Evolutionary conservation across 139 green algal species (phyloP).

Genomic region (Spirogloea muscicola): DNA sequence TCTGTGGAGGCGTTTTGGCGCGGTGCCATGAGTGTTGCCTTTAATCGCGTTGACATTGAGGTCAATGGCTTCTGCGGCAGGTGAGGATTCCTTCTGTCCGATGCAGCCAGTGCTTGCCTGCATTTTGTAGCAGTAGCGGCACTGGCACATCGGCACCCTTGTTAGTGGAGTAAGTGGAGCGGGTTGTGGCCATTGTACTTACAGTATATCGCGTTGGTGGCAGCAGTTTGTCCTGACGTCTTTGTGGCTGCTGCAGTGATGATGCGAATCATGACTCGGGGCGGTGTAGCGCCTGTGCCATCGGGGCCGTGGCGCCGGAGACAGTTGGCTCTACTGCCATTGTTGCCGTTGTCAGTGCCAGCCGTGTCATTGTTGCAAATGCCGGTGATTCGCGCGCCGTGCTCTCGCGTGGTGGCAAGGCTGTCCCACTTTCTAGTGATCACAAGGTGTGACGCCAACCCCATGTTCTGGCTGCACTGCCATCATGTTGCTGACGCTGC

Average conservation of each 20-base stretch:
- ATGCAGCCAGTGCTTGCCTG: too few species aligned
- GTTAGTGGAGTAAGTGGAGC: too few species aligned
- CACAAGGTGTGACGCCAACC: slow-evolving; percentile 48
- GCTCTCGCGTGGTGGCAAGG: slow-evolving; percentile 56
- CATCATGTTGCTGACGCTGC: too few species aligned
- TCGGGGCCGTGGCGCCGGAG: slow-evolving; percentile 29
- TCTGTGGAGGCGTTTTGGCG: slow-evolving; percentile 20
- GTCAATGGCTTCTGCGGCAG: slow-evolving; percentile 19
- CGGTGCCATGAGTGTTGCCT: slow-evolving; percentile 2
- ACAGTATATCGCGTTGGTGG: too few species aligned
- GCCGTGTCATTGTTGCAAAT: slow-evolving; percentile 71
- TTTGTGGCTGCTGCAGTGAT: not conserved
- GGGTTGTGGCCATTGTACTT: too few species aligned
- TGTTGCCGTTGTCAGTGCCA: slow-evolving; percentile 62
- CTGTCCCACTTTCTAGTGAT: slow-evolving; percentile 49
- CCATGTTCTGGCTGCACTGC: too few species aligned
- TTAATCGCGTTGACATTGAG: slow-evolving; percentile 21
- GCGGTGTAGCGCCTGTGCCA: not conserved
- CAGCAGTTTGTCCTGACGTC: not conserved
- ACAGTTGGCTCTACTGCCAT: slow-evolving; percentile 80
- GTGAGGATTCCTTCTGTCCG: too few species aligned
- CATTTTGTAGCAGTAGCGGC: too few species aligned
- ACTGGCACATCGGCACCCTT: too few species aligned
- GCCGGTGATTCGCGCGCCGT: slow-evolving; percentile 83
- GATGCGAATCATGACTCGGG: not conserved